Percentiles rank a stretch among this genome's conserved stretches.
Conservation (phyloP, 495 filamentous ascomycete species). For the Parathielavia appendiculata region DNA sequence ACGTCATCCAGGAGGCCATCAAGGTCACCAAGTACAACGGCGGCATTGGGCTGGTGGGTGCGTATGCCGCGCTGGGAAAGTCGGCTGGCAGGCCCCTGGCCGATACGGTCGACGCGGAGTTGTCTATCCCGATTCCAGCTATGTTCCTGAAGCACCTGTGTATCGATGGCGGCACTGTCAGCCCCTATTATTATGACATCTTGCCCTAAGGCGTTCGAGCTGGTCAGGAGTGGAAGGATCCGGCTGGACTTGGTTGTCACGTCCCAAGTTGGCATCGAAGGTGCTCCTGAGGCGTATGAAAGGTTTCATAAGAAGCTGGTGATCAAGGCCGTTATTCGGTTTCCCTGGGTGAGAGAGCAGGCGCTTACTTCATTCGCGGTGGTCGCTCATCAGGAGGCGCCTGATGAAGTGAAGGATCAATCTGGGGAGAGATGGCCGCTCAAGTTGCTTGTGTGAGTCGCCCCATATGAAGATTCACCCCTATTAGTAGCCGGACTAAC, state of each 20-base stretch:
- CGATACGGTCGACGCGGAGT: constrained; percentile 7
- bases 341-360: constrained; percentile 3
- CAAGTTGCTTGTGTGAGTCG: neutral
- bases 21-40: constrained; percentile 42
- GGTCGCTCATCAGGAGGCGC: neutral
- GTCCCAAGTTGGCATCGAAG: constrained; percentile 18
- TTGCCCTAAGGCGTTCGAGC: constrained; percentile 3
- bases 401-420: neutral
- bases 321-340: constrained; percentile 19
- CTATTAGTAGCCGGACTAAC: no score
- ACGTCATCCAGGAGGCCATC: constrained; percentile 9
- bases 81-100: constrained; percentile 10
- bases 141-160: constrained; percentile 16
- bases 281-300: constrained; percentile 20
- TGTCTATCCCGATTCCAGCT: constrained; percentile 2
- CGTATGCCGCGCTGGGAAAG: constrained; percentile 15
- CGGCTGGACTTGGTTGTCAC: constrained; percentile 24
- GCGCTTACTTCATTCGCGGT: neutral
- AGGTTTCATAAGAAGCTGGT: constrained; percentile 18
- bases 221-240: constrained; percentile 25
- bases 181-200: constrained; percentile 3
- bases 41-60: constrained; percentile 40
- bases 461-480: no score
- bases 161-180: constrained; percentile 18
- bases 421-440: neutral